phyloP scores from a whole-genome alignment of 23 red algal genomes.

The Gracilaria gracilis region DNA sequence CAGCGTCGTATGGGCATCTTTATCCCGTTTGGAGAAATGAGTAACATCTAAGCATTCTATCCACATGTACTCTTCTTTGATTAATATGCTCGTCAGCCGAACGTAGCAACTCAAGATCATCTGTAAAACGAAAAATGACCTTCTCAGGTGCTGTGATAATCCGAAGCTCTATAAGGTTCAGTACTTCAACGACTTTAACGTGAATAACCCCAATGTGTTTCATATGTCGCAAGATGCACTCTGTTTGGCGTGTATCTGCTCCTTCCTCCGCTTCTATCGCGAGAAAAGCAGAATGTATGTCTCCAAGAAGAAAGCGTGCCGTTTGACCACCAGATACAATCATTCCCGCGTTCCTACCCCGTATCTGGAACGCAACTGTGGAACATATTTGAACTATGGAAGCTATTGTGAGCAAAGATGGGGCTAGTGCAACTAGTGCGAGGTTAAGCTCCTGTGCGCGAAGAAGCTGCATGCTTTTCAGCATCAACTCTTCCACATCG shows the following conservation, averaged over 20 bases:
- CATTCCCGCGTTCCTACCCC: conserved; percentile 25
- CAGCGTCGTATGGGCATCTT: neutral
- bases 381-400: conserved; percentile 44
- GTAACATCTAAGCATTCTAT: conserved; percentile 55
- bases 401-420: conserved; percentile 49
- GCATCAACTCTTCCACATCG: conserved; percentile 71
- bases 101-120: conserved; percentile 60
- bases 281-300: conserved; percentile 53
- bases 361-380: conserved; percentile 16
- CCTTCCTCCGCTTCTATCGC: conserved; percentile 33
- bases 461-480: conserved; percentile 64
- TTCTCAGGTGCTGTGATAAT: conserved; percentile 35
- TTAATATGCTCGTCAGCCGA: conserved; percentile 15
- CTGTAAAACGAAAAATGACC: conserved; percentile 46
- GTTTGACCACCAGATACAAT: conserved; percentile 64
- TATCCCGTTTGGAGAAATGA: conserved; percentile 45
- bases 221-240: conserved; percentile 44
- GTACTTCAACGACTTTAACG: conserved; percentile 49
- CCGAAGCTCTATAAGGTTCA: conserved; percentile 41
- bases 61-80: conserved; percentile 43
- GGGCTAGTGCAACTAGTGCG: conserved; percentile 53
- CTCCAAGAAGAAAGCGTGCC: conserved; percentile 59
- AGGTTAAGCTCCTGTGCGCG: conserved; percentile 71
- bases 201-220: conserved; percentile 43
- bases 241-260: neutral